These are phyloP conservation scores for Penicillium macrosclerotiorum DNA, from an alignment of 495 filamentous ascomycete genomes.

Conservation along the genomic window DNA sequence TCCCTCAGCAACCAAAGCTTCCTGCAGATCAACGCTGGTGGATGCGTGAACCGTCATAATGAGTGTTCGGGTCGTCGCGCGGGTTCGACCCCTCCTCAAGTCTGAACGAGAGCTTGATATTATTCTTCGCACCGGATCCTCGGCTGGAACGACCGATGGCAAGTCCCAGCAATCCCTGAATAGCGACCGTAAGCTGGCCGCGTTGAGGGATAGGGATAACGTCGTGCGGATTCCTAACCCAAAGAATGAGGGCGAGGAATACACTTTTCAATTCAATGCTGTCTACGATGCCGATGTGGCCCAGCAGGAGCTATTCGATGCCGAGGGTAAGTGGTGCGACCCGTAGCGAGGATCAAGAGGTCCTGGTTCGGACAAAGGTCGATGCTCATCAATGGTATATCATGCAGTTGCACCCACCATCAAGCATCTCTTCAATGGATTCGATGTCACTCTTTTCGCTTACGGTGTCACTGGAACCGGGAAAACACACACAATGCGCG, in stretches of 20 bases:
- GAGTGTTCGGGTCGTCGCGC: constrained; percentile 80
- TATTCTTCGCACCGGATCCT: constrained; percentile 65
- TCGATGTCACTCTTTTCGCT: constrained; percentile 92
- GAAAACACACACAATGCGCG: constrained; percentile 98
- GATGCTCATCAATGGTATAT: constrained; percentile 43
- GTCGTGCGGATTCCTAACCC: constrained; percentile 91
- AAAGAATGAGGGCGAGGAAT: constrained; percentile 86
- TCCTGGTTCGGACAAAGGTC: background rate
- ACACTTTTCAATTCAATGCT: constrained; percentile 91
- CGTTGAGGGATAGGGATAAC: constrained; percentile 55
- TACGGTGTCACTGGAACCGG: constrained; percentile 95
- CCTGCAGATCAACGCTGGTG: constrained; percentile 5
- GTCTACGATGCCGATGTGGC: constrained; percentile 78
- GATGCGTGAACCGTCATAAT: constrained; percentile 31
- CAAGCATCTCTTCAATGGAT: constrained; percentile 90
- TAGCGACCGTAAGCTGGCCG: constrained; percentile 36
- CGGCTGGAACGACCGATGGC: constrained; percentile 18
- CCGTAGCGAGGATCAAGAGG: background rate
- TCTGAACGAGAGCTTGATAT: constrained; percentile 78
- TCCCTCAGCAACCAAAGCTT: background rate
- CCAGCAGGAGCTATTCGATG: constrained; percentile 83
- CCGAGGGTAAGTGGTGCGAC: constrained; percentile 63
- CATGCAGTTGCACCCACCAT: constrained; percentile 68
- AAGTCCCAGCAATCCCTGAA: constrained; percentile 26
- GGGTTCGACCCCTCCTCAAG: constrained; percentile 83